Percentiles rank a stretch among this genome's conserved stretches.
phyloP scores from a whole-genome alignment of 495 filamentous ascomycete species.

The Cercophora sp. region DNA sequence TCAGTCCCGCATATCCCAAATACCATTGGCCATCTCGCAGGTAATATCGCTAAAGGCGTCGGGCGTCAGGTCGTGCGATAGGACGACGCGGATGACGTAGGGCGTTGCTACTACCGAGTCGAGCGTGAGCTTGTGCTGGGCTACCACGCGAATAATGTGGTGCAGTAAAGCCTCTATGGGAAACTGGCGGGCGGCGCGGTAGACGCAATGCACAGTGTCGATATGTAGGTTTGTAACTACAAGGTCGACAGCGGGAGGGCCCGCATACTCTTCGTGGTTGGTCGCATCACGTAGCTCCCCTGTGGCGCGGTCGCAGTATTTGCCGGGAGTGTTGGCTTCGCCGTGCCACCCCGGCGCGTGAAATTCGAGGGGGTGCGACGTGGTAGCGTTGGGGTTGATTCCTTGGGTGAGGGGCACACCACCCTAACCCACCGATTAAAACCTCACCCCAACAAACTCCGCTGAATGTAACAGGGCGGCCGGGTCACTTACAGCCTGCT shows the following conservation, averaged over 20 bases:
- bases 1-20: background rate
- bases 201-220: background rate
- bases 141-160: background rate
- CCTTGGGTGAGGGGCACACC: no score
- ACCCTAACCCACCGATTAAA: background rate
- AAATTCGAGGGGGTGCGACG: background rate
- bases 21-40: background rate
- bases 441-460: no score
- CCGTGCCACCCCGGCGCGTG: background rate
- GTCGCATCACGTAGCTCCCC: background rate
- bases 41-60: background rate
- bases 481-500: no score
- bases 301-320: background rate
- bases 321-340: background rate
- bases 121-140: background rate
- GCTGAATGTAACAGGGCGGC: no score
- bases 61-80: background rate
- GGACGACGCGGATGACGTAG: background rate
- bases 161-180: background rate
- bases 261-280: background rate
- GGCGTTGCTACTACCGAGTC: background rate
- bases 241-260: background rate
- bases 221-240: background rate
- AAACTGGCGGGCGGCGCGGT: background rate
- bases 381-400: background rate